Percentiles rank a stretch among this genome's conserved stretches.
phyloP scores from a whole-genome alignment of 2,329 filamentous ascomycete species.

The Verticillium albo-atrum region DNA sequence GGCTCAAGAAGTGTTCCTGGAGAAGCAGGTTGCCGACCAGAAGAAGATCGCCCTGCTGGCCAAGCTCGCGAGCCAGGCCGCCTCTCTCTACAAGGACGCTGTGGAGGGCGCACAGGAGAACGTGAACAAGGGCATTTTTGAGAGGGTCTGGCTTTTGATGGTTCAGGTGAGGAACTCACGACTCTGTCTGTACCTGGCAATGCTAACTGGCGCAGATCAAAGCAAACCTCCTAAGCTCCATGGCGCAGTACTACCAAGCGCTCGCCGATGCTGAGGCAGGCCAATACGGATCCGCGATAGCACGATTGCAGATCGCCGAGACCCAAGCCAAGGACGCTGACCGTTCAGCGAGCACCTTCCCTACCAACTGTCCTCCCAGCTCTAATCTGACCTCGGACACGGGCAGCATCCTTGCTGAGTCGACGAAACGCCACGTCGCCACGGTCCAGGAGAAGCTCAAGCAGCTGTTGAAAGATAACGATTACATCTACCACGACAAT shows the following conservation, averaged over 20 bases:
- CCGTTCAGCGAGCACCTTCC: slow-evolving; percentile 73
- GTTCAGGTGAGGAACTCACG: slow-evolving; percentile 56
- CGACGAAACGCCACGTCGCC: slow-evolving; percentile 76
- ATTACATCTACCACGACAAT: slow-evolving; percentile 95
- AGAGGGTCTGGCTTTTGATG: slow-evolving; percentile 86
- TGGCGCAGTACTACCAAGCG: slow-evolving; percentile 92
- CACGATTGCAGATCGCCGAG: slow-evolving; percentile 78
- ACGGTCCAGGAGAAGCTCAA: slow-evolving; percentile 76
- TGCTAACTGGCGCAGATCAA: slow-evolving; percentile 53
- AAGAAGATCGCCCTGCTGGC: slow-evolving; percentile 92
- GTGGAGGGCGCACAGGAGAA: slow-evolving; percentile 90
- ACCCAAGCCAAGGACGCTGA: slow-evolving; percentile 72
- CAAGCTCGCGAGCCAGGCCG: slow-evolving; percentile 88
- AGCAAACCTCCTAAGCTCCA: slow-evolving; percentile 73
- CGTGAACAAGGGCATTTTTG: slow-evolving; percentile 84
- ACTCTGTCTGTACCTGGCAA: not conserved
- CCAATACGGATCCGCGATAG: slow-evolving; percentile 79
- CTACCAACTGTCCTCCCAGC: slow-evolving; percentile 69
- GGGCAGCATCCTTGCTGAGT: slow-evolving; percentile 66
- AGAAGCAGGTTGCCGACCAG: slow-evolving; percentile 88
- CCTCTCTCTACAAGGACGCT: slow-evolving; percentile 81
- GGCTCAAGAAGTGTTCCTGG: slow-evolving; percentile 93
- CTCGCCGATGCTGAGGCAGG: slow-evolving; percentile 86
- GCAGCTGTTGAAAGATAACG: slow-evolving; percentile 84
- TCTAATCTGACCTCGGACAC: slow-evolving; percentile 83